phyloP scores from a whole-genome alignment of 176 grass and related monocot genomes.

The Oryza nivara region DNA sequence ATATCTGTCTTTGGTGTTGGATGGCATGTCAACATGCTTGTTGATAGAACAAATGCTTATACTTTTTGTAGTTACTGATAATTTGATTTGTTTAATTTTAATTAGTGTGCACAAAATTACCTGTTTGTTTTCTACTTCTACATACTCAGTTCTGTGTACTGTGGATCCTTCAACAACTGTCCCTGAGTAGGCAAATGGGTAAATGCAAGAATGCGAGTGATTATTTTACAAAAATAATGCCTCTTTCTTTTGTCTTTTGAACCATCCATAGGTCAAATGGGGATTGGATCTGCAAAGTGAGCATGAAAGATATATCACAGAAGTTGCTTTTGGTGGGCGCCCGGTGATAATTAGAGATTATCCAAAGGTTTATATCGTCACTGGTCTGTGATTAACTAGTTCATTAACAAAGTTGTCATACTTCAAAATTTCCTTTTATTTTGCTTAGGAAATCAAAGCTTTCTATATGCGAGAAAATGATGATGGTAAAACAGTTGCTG shows the following conservation, averaged over 20 bases:
- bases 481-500: slow-evolving; percentile 90
- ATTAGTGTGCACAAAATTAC: slow-evolving; percentile 15
- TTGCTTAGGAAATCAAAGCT: slow-evolving; percentile 92
- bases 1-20: slow-evolving; percentile 9
- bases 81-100: neutral
- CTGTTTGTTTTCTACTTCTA: slow-evolving; percentile 2
- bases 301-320: slow-evolving; percentile 98
- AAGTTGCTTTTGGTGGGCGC: slow-evolving; percentile 81
- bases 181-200: no score
- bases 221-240: neutral
- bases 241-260: neutral
- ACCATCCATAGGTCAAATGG: slow-evolving; percentile 76
- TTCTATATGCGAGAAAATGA: slow-evolving; percentile 99
- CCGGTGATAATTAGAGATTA: slow-evolving; percentile 99
- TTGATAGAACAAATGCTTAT: slow-evolving; percentile 10
- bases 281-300: slow-evolving; percentile 99
- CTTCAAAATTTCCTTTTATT: neutral
- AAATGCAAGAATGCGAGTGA: neutral
- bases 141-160: neutral
- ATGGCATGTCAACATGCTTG: neutral
- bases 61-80: slow-evolving; percentile 14
- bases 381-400: slow-evolving; percentile 27
- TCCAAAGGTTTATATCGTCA: slow-evolving; percentile 69
- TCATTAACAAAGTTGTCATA: slow-evolving; percentile 4
- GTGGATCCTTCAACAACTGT: neutral